phyloP scores from a whole-genome alignment of 2,329 filamentous ascomycete genomes.

The Ophiosphaerella narmari region DNA sequence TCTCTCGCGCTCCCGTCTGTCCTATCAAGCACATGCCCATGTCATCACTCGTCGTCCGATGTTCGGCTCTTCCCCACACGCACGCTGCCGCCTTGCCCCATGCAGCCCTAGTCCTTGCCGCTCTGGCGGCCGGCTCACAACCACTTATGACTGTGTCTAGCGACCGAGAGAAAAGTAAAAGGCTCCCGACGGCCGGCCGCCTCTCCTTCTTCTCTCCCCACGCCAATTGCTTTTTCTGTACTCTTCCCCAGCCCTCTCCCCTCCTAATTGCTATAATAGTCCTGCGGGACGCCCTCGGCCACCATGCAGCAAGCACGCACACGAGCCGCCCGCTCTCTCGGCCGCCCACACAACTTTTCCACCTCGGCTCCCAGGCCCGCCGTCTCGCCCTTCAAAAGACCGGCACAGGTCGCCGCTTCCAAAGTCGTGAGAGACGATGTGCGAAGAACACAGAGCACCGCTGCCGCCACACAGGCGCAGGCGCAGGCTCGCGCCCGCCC shows the following conservation, averaged over 20 bases:
- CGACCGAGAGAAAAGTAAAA: conserved; percentile 23
- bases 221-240: conserved; percentile 10
- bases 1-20: neutral
- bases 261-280: conserved; percentile 10
- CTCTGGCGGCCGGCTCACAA: conserved; percentile 1
- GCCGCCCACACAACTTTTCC: conserved; percentile 51
- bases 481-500: conserved; percentile 41
- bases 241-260: conserved; percentile 3
- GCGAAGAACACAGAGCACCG: conserved; percentile 51
- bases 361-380: conserved; percentile 47
- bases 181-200: neutral
- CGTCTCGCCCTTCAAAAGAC: conserved; percentile 51
- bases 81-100: neutral
- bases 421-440: conserved; percentile 46
- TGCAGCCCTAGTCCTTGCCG: neutral
- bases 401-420: conserved; percentile 37
- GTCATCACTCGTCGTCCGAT: neutral
- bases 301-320: conserved; percentile 44
- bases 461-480: conserved; percentile 36
- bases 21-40: neutral
- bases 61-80: conserved; percentile 2
- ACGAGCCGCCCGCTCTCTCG: conserved; percentile 42
- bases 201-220: conserved; percentile 1
- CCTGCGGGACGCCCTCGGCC: conserved; percentile 21
- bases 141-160: conserved; percentile 7